A percentile compares a stretch with the other conserved stretches of the same genome.
Evolutionary conservation across 768 basidiomycete species (phyloP).

Genomic region (Pulveroboletus sp.): DNA sequence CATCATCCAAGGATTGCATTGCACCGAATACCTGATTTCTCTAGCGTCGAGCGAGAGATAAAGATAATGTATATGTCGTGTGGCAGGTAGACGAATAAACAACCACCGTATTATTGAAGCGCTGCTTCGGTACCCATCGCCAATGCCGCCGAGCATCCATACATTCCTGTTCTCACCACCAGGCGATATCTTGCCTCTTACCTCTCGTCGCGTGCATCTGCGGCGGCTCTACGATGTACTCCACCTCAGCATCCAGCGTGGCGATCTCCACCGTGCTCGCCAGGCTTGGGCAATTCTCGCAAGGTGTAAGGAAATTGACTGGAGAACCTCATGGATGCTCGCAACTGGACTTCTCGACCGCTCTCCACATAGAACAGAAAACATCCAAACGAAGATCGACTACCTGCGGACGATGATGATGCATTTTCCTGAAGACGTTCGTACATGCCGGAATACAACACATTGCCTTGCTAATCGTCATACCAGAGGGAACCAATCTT

Average conservation of each 20-base stretch:
- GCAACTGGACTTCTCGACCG: slow-evolving; percentile 53
- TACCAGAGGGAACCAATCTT: slow-evolving; percentile 68
- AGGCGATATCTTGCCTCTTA: slow-evolving; percentile 43
- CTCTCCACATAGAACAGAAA: slow-evolving; percentile 25
- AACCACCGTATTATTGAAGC: neutral
- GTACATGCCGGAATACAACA: slow-evolving; percentile 17
- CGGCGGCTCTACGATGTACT: slow-evolving; percentile 71
- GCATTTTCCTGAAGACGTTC: slow-evolving; percentile 60
- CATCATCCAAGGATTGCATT: slow-evolving; percentile 57
- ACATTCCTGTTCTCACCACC: slow-evolving; percentile 60
- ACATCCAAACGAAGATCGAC: slow-evolving; percentile 41
- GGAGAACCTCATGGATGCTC: slow-evolving; percentile 67
- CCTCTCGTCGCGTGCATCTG: slow-evolving; percentile 65
- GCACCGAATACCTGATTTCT: neutral
- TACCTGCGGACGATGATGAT: slow-evolving; percentile 71
- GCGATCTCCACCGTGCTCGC: slow-evolving; percentile 58
- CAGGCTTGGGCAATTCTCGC: slow-evolving; percentile 71
- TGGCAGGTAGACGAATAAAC: neutral
- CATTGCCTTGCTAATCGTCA: slow-evolving; percentile 11
- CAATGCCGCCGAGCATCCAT: slow-evolving; percentile 31
- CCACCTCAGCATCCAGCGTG: slow-evolving; percentile 63
- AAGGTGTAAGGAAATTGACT: slow-evolving; percentile 73
- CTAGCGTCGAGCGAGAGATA: neutral
- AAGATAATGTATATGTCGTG: slow-evolving; percentile 11
- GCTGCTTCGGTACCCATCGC: neutral